Evolutionary conservation across 805 yeast genomes (phyloP), one percentile per base, ranked within the genome.

Genomic region (Lipomyces spencermartinsiae): DNA sequence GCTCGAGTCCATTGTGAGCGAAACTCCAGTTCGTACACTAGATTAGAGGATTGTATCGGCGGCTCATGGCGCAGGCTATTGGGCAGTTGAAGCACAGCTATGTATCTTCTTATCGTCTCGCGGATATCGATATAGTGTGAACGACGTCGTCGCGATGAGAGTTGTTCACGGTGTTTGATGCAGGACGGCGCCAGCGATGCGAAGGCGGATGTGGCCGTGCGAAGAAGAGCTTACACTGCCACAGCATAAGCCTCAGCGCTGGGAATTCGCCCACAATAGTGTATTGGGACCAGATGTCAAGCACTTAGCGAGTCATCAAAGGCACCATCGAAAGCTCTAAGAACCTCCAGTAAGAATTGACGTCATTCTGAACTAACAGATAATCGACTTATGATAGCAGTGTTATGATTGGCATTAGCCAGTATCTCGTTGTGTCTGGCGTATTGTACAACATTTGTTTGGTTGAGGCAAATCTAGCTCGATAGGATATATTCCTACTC

Each of bases 1-100:
- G 55, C 68, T 64, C 37, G 72, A 69, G 59, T 69, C 67, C 64
- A 58, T 58, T 25, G 16, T 25, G 9, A 53, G n/a, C 16, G 16
- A 10, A 14, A 19, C 19, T 16, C 10, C 49, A 12, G 49, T n/a
- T 16, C 7, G 49, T 43, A 12, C 7, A 16, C 49, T 7, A 16
- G 19, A n/a, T 9, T 16, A 43, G 49, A 43, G 7, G 1, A 3
- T 1, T 3, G 25, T 43, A 8, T 43, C 49, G 16, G 19, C 49
- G n/a, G 49, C 49, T n/a, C 49, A 43, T 43, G 16, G 49, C 49
- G 49, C 49, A 43, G 22, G 8, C 8, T 43, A 43, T 43, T n/a
- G 49, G 4, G 49, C 5, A 43, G n/a, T 14, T n/a, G 4, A 43
- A 25, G 29, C 29, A 25, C 29, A 2, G 29, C 29, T 25, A 25